phyloP scores from a whole-genome alignment of 2,329 filamentous ascomycete species.

The Nemania bipapillata region DNA sequence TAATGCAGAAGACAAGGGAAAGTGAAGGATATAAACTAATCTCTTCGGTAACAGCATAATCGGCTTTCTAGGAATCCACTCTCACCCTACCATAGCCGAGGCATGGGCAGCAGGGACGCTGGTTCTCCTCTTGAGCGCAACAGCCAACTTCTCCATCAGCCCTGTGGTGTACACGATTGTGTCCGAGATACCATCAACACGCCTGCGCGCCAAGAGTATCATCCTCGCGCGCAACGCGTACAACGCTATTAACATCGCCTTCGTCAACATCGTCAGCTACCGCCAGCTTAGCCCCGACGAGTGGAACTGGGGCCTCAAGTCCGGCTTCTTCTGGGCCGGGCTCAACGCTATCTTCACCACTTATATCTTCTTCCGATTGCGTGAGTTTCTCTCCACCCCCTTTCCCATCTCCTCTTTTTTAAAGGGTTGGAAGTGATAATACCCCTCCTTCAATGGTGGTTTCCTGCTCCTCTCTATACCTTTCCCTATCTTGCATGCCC shows the following conservation, averaged over 20 bases:
- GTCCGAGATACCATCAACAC: conserved; percentile 59
- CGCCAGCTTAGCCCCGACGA: conserved; percentile 53
- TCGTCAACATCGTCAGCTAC: conserved; percentile 54
- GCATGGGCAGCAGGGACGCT: conserved; percentile 57
- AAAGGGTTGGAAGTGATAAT: too few species aligned
- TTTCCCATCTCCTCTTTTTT: not conserved
- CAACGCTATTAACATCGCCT: conserved; percentile 57
- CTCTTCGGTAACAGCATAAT: conserved; percentile 42
- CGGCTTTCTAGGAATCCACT: conserved; percentile 49
- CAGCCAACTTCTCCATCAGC: conserved; percentile 60
- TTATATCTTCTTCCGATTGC: conserved; percentile 59
- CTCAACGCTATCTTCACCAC: conserved; percentile 56
- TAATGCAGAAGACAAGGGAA: not conserved
- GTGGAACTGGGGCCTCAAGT: conserved; percentile 55
- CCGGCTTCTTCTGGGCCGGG: conserved; percentile 53
- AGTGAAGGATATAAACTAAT: conserved; percentile 18
- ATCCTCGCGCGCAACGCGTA: conserved; percentile 58
- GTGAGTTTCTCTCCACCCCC: conserved; percentile 52
- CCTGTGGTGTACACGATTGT: conserved; percentile 61
- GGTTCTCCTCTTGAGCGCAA: conserved; percentile 56
- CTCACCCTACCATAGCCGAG: conserved; percentile 56
- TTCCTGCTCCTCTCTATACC: not conserved
- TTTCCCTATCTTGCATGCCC: not conserved
- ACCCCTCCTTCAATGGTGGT: not conserved
- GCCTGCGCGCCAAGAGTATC: conserved; percentile 59